phyloP scores from a whole-genome alignment of 306 rosid genomes.

The Lathyrus aphaca region DNA sequence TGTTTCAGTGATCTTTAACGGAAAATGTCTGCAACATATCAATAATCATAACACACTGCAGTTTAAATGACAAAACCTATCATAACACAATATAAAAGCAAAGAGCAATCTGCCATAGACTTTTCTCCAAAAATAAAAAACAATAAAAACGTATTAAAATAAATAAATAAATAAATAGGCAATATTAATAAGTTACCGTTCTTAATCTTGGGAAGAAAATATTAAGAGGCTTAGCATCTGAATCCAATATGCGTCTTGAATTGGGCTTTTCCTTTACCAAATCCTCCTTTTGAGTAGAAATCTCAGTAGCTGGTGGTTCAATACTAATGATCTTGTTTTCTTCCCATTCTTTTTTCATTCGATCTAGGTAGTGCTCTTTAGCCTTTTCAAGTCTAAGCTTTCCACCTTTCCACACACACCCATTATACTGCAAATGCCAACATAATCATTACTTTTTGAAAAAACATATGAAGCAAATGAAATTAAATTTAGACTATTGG shows the following conservation, averaged over 20 bases:
- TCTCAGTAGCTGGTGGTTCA: not conserved
- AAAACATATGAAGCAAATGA: not conserved
- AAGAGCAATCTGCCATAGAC: not conserved
- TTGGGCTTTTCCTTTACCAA: constrained; percentile 34
- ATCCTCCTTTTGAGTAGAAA: constrained; percentile 7
- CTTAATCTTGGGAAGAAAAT: constrained; percentile 73
- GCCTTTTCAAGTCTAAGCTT: constrained; percentile 84
- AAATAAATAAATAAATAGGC: not conserved
- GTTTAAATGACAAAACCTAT: not conserved
- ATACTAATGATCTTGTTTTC: constrained; percentile 44
- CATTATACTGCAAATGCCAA: constrained; percentile 67
- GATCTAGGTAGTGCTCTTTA: constrained; percentile 68
- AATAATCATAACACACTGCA: not conserved
- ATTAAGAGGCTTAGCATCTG: constrained; percentile 47
- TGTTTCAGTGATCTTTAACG: not conserved
- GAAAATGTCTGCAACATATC: not conserved
- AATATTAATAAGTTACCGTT: constrained; percentile 48
- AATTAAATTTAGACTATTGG: not conserved
- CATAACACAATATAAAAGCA: not conserved
- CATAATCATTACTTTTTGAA: not conserved
- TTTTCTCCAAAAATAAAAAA: not conserved
- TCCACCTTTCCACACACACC: constrained; percentile 95
- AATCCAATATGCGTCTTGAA: constrained; percentile 11
- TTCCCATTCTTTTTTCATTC: constrained; percentile 70
- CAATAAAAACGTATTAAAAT: not conserved